These are phyloP conservation scores for Herpetomonas tarakana DNA, from an alignment of 208 protist species.

Conservation along the genomic window DNA sequence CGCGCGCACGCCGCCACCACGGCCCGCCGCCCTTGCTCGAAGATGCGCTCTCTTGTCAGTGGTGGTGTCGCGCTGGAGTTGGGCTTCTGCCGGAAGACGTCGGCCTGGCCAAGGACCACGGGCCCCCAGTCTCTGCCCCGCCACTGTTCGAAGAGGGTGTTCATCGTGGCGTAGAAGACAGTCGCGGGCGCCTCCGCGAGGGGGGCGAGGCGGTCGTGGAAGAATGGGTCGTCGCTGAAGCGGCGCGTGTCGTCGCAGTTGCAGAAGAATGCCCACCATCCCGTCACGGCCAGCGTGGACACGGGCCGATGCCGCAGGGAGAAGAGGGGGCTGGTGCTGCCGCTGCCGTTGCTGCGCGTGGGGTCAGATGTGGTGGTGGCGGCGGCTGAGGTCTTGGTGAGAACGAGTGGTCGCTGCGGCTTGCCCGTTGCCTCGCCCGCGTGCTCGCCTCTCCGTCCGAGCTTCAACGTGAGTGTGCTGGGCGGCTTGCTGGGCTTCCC, in stretches of 20 bases:
- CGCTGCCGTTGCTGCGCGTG: too few species aligned
- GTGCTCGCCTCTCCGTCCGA: too few species aligned
- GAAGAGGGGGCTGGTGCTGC: too few species aligned
- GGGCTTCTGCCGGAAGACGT: constrained; percentile 5
- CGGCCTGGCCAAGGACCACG: constrained; percentile 10
- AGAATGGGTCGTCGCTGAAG: constrained; percentile 11
- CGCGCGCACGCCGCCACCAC: constrained; percentile 22
- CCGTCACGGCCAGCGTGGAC: neutral
- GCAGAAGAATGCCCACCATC: constrained; percentile 11
- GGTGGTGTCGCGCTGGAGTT: constrained; percentile 3
- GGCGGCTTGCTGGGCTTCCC: too few species aligned
- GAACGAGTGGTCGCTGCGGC: too few species aligned
- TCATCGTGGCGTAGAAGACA: constrained; percentile 26
- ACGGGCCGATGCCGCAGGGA: neutral
- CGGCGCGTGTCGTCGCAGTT: constrained; percentile 2
- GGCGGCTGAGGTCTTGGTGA: too few species aligned
- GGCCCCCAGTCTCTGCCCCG: constrained; percentile 28
- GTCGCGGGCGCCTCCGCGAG: constrained; percentile 9
- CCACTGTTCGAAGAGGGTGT: constrained; percentile 23
- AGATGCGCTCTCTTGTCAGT: constrained; percentile 1
- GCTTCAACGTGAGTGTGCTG: too few species aligned
- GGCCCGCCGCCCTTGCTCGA: constrained; percentile 1
- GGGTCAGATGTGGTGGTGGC: too few species aligned
- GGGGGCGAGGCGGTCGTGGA: constrained; percentile 21
- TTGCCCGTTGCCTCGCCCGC: too few species aligned